These are phyloP conservation scores for Handroanthus guayacan DNA, from an alignment of 257 asterid species.

Conservation along the genomic window DNA sequence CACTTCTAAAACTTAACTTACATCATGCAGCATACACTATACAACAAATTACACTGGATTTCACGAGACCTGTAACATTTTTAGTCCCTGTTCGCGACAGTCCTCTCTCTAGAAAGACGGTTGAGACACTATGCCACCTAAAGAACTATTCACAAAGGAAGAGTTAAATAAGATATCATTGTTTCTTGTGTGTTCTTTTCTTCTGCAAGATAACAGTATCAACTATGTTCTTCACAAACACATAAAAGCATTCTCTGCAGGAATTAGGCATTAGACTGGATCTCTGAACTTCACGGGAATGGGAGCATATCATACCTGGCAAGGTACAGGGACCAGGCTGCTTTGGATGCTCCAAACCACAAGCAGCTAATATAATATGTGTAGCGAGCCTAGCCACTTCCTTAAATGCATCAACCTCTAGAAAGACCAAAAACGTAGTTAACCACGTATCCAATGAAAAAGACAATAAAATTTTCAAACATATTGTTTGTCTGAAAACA, in stretches of 20 bases:
- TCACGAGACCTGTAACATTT: neutral
- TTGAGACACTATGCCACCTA: neutral
- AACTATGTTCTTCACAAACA: constrained; percentile 67
- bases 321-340: constrained; percentile 42
- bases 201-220: constrained; percentile 47
- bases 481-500: neutral
- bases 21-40: neutral
- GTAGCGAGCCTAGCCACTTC: constrained; percentile 76
- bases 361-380: constrained; percentile 68
- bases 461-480: neutral
- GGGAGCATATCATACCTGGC: constrained; percentile 55
- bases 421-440: constrained; percentile 12
- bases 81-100: neutral
- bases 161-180: neutral
- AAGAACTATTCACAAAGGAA: neutral
- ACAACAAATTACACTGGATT: neutral
- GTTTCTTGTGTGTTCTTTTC: constrained; percentile 9
- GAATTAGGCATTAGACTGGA: constrained; percentile 65
- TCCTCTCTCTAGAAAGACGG: neutral
- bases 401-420: constrained; percentile 64
- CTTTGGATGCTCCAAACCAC: constrained; percentile 64
- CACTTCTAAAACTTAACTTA: no score
- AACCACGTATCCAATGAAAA: neutral
- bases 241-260: constrained; percentile 73
- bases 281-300: constrained; percentile 47